Evolutionary conservation across 805 yeast genomes (phyloP).

Genomic region (Candida golubevii): DNA sequence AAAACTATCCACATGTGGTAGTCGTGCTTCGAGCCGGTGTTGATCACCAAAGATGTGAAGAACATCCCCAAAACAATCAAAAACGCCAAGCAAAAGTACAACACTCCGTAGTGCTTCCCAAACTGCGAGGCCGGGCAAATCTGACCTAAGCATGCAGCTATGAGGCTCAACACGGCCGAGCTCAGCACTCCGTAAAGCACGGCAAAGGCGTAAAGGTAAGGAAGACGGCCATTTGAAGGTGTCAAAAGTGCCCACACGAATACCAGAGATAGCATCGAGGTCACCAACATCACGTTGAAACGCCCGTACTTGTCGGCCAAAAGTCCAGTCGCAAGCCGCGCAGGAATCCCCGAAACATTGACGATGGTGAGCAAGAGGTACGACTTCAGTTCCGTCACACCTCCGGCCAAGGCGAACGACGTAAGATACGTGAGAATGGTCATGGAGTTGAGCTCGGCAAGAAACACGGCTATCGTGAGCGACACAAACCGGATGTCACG

Average conservation of each 20-base stretch:
- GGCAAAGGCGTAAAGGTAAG: slow-evolving; percentile 48
- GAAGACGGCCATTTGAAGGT: slow-evolving; percentile 26
- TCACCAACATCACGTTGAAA: slow-evolving; percentile 45
- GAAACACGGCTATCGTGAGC: slow-evolving; percentile 39
- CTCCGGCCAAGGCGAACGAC: slow-evolving; percentile 48
- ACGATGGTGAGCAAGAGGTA: slow-evolving; percentile 45
- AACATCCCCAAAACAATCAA: slow-evolving; percentile 11
- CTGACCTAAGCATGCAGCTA: slow-evolving; percentile 64
- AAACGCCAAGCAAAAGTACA: slow-evolving; percentile 34
- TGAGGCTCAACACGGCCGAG: slow-evolving; percentile 60
- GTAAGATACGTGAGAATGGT: slow-evolving; percentile 48
- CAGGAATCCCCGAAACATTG: slow-evolving; percentile 42
- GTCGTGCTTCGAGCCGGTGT: slow-evolving; percentile 7
- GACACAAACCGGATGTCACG: slow-evolving; percentile 42
- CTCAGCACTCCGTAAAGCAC: slow-evolving; percentile 54
- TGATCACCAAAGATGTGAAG: slow-evolving; percentile 11
- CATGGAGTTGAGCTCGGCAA: slow-evolving; percentile 45
- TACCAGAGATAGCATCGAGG: slow-evolving; percentile 28
- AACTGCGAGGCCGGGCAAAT: slow-evolving; percentile 60
- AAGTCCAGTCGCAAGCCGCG: slow-evolving; percentile 29
- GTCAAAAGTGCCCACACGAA: slow-evolving; percentile 24
- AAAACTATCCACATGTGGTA: slow-evolving; percentile 13
- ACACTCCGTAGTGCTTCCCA: slow-evolving; percentile 68
- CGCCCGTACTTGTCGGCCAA: slow-evolving; percentile 41
- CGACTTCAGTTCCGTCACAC: slow-evolving; percentile 40